These are phyloP conservation scores for Mycena capillaripes DNA, from an alignment of 768 basidiomycete species.

Conservation along the genomic window DNA sequence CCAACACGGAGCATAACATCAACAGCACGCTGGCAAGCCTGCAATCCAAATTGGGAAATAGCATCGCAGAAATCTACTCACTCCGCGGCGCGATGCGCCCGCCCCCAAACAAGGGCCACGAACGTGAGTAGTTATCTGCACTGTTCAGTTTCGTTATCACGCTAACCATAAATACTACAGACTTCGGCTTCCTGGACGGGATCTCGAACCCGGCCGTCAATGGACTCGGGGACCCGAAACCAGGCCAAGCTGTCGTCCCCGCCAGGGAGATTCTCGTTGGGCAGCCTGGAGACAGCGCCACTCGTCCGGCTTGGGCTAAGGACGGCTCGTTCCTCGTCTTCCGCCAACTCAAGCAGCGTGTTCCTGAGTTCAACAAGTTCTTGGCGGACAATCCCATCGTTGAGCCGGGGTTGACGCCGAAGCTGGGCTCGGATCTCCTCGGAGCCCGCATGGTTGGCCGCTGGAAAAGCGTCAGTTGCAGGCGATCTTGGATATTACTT, in stretches of 20 bases:
- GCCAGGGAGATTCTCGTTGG: conserved; percentile 40
- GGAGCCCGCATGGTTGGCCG: no score
- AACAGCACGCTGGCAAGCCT: conserved; percentile 7
- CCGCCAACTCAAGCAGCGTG: conserved; percentile 49
- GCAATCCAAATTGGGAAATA: conserved; percentile 17
- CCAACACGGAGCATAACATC: conserved; percentile 1
- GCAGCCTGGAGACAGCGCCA: conserved; percentile 39
- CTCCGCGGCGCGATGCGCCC: conserved; percentile 39
- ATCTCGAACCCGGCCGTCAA: conserved; percentile 34
- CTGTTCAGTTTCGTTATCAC: neutral
- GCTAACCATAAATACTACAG: conserved; percentile 7
- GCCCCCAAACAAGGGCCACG: conserved; percentile 38
- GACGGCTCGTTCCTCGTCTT: conserved; percentile 52
- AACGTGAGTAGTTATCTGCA: conserved; percentile 42
- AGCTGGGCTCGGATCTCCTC: neutral
- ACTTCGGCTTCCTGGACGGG: conserved; percentile 40
- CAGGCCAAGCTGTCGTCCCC: conserved; percentile 27
- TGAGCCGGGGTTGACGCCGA: neutral
- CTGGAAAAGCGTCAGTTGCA: neutral
- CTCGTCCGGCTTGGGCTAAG: conserved; percentile 39
- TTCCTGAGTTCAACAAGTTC: conserved; percentile 45
- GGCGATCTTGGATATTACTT: neutral
- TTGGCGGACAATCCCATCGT: neutral
- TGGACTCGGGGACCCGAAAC: conserved; percentile 29
- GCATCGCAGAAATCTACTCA: conserved; percentile 28